Conservation (phyloP, 2,329 filamentous ascomycete genomes). For the Alternaria conjuncta region DNA sequence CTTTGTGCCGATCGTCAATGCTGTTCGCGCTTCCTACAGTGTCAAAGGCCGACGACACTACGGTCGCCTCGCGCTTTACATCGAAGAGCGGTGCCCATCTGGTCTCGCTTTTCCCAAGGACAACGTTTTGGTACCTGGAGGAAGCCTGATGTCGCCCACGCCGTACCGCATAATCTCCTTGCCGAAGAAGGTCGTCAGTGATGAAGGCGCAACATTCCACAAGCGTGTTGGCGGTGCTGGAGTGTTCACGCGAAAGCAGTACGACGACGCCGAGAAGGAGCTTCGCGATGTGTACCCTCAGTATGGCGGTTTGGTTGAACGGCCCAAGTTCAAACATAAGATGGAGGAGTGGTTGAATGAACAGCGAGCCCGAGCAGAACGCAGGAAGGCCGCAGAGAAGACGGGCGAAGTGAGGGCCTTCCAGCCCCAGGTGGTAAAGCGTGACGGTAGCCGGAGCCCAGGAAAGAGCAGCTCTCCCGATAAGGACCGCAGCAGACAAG, state of each 20-base stretch:
- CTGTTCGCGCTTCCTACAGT: constrained; percentile 37
- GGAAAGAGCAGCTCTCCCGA: background rate
- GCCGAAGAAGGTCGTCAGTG: constrained; percentile 7
- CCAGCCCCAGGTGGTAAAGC: constrained; percentile 11
- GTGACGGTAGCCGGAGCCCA: background rate
- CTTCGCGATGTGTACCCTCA: constrained; percentile 37
- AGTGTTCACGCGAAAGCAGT: constrained; percentile 27
- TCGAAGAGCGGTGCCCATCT: constrained; percentile 37
- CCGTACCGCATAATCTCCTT: constrained; percentile 30
- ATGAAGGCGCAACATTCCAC: background rate
- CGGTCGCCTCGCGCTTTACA: constrained; percentile 39
- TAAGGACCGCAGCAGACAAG: background rate
- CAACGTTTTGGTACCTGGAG: constrained; percentile 25
- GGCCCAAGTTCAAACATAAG: constrained; percentile 35
- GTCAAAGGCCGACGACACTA: constrained; percentile 36
- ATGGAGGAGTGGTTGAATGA: constrained; percentile 37
- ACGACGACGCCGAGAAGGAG: constrained; percentile 36
- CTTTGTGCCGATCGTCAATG: constrained; percentile 40
- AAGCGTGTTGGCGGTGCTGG: background rate
- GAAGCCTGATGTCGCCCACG: constrained; percentile 21
- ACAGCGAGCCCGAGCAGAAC: constrained; percentile 27
- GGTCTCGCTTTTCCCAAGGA: constrained; percentile 40
- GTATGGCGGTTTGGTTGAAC: constrained; percentile 41
- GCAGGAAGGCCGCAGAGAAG: constrained; percentile 17
- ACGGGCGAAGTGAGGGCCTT: constrained; percentile 11